phyloP scores from a whole-genome alignment of 2,329 filamentous ascomycete species.

The Colletotrichum acutatum region DNA sequence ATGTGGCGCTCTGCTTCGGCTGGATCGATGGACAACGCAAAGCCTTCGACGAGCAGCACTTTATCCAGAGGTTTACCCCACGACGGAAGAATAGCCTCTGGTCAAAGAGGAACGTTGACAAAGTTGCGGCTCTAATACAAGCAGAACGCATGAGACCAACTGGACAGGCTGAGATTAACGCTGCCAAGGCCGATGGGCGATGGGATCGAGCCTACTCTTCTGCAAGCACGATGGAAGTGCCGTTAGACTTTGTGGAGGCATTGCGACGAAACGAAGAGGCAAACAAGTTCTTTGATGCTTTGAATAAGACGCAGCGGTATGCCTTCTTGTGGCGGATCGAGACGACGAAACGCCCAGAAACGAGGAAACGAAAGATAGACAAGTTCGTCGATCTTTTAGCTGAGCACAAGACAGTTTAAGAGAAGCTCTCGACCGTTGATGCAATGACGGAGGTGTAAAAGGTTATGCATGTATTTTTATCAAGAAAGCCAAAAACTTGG shows the following conservation, averaged over 20 bases:
- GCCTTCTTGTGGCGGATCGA: slow-evolving; percentile 57
- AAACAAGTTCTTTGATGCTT: slow-evolving; percentile 50
- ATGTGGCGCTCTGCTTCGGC: slow-evolving; percentile 68
- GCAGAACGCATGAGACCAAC: slow-evolving; percentile 60
- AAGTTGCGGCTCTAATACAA: slow-evolving; percentile 55
- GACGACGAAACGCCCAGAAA: slow-evolving; percentile 52
- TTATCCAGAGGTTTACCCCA: slow-evolving; percentile 68
- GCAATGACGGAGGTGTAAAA: neutral
- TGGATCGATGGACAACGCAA: slow-evolving; percentile 71
- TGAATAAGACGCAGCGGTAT: slow-evolving; percentile 59
- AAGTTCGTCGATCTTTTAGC: slow-evolving; percentile 54
- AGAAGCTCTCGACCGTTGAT: neutral
- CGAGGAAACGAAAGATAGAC: slow-evolving; percentile 49
- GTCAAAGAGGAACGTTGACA: slow-evolving; percentile 69
- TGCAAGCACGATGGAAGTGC: slow-evolving; percentile 56
- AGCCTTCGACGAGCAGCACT: slow-evolving; percentile 56
- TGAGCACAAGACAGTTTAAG: slow-evolving; percentile 43
- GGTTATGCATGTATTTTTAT: neutral
- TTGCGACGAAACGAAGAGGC: slow-evolving; percentile 50
- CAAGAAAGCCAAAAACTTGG: too few relatives aligned
- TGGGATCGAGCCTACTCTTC: slow-evolving; percentile 69
- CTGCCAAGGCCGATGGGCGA: slow-evolving; percentile 66
- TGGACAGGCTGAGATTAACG: slow-evolving; percentile 62
- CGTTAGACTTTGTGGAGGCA: slow-evolving; percentile 59
- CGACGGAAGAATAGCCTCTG: slow-evolving; percentile 65